Percentiles rank a stretch among this genome's conserved stretches.
These are phyloP conservation scores for Fagus crenata DNA, from an alignment of 306 rosid species.

Conservation along the genomic window DNA sequence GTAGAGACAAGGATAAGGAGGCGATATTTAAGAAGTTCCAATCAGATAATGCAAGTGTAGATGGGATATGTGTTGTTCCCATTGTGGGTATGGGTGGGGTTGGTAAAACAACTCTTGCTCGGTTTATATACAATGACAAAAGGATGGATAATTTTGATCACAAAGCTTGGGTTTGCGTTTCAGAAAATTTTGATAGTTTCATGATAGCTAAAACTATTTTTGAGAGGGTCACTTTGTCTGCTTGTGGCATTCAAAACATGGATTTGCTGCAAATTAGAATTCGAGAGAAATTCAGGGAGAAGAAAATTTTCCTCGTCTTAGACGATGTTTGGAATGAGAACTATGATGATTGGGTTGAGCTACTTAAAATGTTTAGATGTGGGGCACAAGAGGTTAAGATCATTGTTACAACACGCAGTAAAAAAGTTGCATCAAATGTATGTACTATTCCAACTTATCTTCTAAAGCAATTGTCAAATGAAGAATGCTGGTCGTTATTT, in stretches of 20 bases:
- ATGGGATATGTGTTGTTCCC: background rate
- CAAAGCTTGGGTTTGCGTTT: conserved; percentile 12
- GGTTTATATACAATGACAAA: conserved; percentile 3
- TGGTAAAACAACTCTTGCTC: conserved; percentile 20
- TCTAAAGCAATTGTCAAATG: background rate
- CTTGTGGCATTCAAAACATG: background rate
- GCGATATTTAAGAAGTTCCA: no score
- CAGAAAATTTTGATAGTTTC: background rate
- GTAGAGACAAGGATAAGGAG: no score
- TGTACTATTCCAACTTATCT: background rate
- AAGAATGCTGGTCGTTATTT: conserved; percentile 19
- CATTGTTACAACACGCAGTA: background rate
- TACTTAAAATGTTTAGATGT: conserved; percentile 3
- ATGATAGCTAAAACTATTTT: conserved; percentile 8
- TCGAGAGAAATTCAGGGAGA: background rate
- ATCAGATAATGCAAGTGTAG: no score
- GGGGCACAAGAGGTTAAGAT: conserved; percentile 22
- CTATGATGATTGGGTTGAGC: conserved; percentile 13
- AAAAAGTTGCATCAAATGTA: background rate
- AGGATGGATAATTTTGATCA: background rate
- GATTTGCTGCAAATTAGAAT: background rate
- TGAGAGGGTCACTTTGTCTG: background rate
- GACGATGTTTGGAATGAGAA: conserved; percentile 29
- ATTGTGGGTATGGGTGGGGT: background rate
- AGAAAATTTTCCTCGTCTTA: conserved; percentile 1